Evolutionary conservation across 768 basidiomycete species (phyloP).

Genomic region (Hypholoma fasciculare): DNA sequence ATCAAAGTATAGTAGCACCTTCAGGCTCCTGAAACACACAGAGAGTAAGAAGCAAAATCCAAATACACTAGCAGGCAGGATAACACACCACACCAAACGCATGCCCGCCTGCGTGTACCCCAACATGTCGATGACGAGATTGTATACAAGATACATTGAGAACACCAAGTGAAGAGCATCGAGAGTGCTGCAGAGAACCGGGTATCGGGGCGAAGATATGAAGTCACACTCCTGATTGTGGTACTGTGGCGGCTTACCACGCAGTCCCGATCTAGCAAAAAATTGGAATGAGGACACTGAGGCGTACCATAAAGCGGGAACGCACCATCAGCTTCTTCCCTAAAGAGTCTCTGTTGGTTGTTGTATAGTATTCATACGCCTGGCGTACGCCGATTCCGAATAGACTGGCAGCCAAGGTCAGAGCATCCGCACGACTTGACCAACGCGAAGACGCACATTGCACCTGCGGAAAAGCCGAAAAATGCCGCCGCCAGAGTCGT

Average conservation of each 20-base stretch:
- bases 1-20: conserved; percentile 15
- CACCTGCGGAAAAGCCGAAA: conserved; percentile 29
- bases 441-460: conserved; percentile 22
- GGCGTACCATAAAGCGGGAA: neutral
- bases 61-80: neutral
- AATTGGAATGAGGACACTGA: neutral
- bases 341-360: conserved; percentile 13
- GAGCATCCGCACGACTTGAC: no score
- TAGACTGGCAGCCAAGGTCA: conserved; percentile 13
- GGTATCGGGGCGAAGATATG: neutral
- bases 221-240: no score
- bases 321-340: conserved; percentile 23
- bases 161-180: conserved; percentile 28
- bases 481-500: conserved; percentile 27
- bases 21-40: conserved; percentile 26
- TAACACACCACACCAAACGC: conserved; percentile 24
- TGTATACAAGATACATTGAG: conserved; percentile 26
- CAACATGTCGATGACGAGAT: conserved; percentile 20
- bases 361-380: conserved; percentile 28
- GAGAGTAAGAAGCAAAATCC: neutral
- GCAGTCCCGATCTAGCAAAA: conserved; percentile 19
- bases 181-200: conserved; percentile 17
- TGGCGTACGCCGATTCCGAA: conserved; percentile 31
- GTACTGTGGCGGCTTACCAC: conserved; percentile 14
- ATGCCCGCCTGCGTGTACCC: conserved; percentile 14